Conservation (phyloP, 148 eudicot genomes). For the Rhododendron molle region DNA sequence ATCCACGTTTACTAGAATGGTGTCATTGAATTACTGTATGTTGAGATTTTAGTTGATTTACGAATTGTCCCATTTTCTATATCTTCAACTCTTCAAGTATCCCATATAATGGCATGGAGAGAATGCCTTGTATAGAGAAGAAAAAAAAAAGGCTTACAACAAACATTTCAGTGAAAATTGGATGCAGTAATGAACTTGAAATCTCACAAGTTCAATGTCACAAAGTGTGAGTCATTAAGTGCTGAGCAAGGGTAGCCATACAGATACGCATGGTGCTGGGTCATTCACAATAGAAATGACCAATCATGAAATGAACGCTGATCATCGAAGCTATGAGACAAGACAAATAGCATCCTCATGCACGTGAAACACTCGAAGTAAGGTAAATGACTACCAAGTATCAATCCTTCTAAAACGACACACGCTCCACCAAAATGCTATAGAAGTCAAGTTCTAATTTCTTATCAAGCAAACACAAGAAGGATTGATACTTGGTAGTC, state of each 20-base stretch:
- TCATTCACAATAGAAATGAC: background rate
- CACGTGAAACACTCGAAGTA: background rate
- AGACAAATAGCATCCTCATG: background rate
- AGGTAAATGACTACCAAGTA: background rate
- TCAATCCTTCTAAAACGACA: background rate
- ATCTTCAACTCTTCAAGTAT: background rate
- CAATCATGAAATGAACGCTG: background rate
- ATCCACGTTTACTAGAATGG: background rate
- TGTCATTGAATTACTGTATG: background rate
- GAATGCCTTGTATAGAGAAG: background rate
- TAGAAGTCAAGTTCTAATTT: background rate
- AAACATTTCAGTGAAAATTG: background rate
- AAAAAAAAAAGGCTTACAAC: background rate
- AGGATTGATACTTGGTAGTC: no score
- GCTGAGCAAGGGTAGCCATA: background rate
- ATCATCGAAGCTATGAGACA: background rate
- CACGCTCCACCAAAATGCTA: background rate
- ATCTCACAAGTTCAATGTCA: background rate
- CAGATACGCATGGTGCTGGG: background rate
- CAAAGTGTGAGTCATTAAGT: background rate
- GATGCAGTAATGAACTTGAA: background rate
- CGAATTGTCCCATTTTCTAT: background rate
- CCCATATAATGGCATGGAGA: background rate
- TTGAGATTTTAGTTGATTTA: background rate
- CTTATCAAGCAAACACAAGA: background rate